phyloP scores from a whole-genome alignment of 2,329 filamentous ascomycete genomes.

The Fusarium vanettenii region DNA sequence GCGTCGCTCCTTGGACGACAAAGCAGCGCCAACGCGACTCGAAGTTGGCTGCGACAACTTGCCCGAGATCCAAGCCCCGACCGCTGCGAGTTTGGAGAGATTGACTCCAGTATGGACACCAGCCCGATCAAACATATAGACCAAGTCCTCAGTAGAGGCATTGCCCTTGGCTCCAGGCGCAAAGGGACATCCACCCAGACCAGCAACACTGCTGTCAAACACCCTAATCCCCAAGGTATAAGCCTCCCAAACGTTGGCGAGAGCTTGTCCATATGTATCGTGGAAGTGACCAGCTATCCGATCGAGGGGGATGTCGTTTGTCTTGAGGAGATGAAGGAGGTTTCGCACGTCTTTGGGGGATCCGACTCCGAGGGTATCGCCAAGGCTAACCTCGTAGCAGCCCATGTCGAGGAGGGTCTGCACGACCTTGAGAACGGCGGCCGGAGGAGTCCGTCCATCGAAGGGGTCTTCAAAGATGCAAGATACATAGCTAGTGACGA shows the following conservation, averaged over 20 bases:
- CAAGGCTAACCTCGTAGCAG: slow-evolving; percentile 74
- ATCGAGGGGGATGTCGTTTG: not conserved
- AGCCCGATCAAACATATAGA: not conserved
- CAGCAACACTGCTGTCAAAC: not conserved
- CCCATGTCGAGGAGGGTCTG: slow-evolving; percentile 68
- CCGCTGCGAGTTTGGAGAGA: slow-evolving; percentile 61
- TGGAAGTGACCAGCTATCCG: not conserved
- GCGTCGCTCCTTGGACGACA: slow-evolving; percentile 21
- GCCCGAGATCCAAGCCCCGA: slow-evolving; percentile 68
- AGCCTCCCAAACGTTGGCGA: not conserved
- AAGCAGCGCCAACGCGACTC: slow-evolving; percentile 59
- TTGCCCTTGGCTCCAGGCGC: not conserved
- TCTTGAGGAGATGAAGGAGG: slow-evolving; percentile 53
- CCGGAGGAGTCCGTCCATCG: not conserved
- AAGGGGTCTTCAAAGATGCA: not conserved
- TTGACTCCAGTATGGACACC: slow-evolving; percentile 58
- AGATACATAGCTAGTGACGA: not conserved
- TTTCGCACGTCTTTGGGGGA: slow-evolving; percentile 51
- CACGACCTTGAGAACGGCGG: slow-evolving; percentile 46
- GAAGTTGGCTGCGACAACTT: slow-evolving; percentile 61
- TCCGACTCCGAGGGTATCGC: slow-evolving; percentile 74
- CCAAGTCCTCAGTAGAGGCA: not conserved
- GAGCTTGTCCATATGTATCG: not conserved
- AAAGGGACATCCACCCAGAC: not conserved
- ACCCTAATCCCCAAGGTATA: not conserved